phyloP scores from a whole-genome alignment of 257 asterid species.

The Fraxinus anomala region DNA sequence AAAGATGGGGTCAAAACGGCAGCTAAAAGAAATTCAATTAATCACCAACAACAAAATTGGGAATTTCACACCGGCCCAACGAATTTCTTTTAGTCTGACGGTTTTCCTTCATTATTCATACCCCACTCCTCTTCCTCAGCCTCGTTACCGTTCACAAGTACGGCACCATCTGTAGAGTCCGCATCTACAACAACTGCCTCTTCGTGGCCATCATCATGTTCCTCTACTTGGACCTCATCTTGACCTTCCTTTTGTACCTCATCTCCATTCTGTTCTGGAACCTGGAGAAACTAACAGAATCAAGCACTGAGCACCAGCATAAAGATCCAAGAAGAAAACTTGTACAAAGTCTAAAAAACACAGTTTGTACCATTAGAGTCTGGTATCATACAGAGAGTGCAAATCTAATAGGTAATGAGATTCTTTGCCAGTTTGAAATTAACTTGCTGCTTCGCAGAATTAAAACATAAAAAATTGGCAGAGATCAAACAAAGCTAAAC shows the following conservation, averaged over 20 bases:
- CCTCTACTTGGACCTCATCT: constrained; percentile 50
- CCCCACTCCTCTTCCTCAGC: constrained; percentile 94
- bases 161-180: constrained; percentile 81
- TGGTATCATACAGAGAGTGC: neutral
- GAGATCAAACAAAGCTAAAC: neutral
- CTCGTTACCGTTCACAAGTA: constrained; percentile 72
- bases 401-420: neutral
- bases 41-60: constrained; percentile 78
- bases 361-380: neutral
- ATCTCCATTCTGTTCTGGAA: constrained; percentile 61
- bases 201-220: constrained; percentile 60
- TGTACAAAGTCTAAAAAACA: neutral
- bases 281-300: constrained; percentile 29
- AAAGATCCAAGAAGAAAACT: constrained; percentile 3
- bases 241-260: constrained; percentile 47
- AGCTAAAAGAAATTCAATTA: constrained; percentile 58
- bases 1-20: constrained; percentile 37
- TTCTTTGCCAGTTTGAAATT: neutral
- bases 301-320: constrained; percentile 9
- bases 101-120: constrained; percentile 83
- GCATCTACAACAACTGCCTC: constrained; percentile 77
- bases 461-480: neutral
- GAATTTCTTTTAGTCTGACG: constrained; percentile 82
- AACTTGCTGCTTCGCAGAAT: neutral
- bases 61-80: constrained; percentile 68